phyloP scores from a whole-genome alignment of 139 green algal species.

The Picochlorum costavermella region DNA sequence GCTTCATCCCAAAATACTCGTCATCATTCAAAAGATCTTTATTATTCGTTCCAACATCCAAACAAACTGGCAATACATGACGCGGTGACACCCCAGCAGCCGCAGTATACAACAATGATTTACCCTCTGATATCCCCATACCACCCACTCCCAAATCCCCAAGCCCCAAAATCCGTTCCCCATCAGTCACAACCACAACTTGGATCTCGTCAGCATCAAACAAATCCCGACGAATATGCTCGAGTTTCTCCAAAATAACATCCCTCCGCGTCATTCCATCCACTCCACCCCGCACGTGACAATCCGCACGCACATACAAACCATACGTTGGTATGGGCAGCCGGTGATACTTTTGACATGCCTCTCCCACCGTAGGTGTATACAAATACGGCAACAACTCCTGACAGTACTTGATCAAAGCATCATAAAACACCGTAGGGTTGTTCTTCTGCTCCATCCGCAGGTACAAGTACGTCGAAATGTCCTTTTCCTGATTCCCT shows the following conservation, averaged over 20 bases:
- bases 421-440: constrained; percentile 49
- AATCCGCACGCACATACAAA: constrained; percentile 21
- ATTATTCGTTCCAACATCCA: constrained; percentile 90
- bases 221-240: constrained; percentile 7
- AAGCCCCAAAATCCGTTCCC: constrained; percentile 57
- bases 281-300: not conserved
- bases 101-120: constrained; percentile 38
- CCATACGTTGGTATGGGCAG: constrained; percentile 32
- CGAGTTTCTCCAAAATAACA: constrained; percentile 35
- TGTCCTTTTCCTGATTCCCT: not conserved
- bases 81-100: constrained; percentile 38
- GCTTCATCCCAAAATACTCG: constrained; percentile 52
- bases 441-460: constrained; percentile 10
- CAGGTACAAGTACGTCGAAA: constrained; percentile 2
- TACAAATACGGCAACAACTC: constrained; percentile 80
- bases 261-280: not conserved
- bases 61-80: constrained; percentile 61
- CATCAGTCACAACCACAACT: constrained; percentile 52
- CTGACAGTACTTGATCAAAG: constrained; percentile 53
- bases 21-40: constrained; percentile 60
- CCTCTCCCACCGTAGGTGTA: constrained; percentile 90
- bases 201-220: constrained; percentile 29
- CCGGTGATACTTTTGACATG: constrained; percentile 67
- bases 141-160: constrained; percentile 54
- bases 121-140: constrained; percentile 35